phyloP scores from a whole-genome alignment of 345 rosid species.

The Schrenkiella parvula region DNA sequence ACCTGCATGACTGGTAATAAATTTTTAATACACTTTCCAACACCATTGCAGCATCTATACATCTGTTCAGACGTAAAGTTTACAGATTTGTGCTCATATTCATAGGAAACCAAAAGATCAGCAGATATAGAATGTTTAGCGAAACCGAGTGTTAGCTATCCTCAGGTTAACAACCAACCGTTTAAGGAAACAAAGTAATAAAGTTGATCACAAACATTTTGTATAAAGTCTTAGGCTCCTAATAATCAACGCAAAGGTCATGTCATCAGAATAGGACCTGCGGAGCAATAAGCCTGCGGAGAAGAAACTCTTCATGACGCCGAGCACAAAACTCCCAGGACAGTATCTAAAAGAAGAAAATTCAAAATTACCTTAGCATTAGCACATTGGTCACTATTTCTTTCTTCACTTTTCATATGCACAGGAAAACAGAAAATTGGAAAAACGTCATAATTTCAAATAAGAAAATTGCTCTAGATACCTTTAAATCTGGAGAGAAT shows the following conservation, averaged over 20 bases:
- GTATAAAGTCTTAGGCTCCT: constrained; percentile 29
- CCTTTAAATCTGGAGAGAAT: constrained; percentile 90
- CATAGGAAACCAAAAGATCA: neutral
- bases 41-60: neutral
- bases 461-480: constrained; percentile 18
- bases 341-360: constrained; percentile 50
- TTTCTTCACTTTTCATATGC: neutral
- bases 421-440: neutral
- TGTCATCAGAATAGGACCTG: constrained; percentile 46
- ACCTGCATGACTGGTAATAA: constrained; percentile 48
- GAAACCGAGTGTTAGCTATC: neutral
- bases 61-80: neutral
- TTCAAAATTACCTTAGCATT: neutral
- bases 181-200: neutral
- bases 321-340: constrained; percentile 98
- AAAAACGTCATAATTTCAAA: neutral
- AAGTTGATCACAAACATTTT: constrained; percentile 58
- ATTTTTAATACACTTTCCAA: neutral
- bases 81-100: neutral
- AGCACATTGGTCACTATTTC: neutral
- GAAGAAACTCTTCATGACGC: constrained; percentile 86
- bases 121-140: neutral
- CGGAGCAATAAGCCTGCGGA: constrained; percentile 85
- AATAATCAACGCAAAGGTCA: neutral
- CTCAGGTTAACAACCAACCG: constrained; percentile 38